Conservation (phyloP, 2,329 filamentous ascomycete species). For the Curvularia hawaiiensis region DNA sequence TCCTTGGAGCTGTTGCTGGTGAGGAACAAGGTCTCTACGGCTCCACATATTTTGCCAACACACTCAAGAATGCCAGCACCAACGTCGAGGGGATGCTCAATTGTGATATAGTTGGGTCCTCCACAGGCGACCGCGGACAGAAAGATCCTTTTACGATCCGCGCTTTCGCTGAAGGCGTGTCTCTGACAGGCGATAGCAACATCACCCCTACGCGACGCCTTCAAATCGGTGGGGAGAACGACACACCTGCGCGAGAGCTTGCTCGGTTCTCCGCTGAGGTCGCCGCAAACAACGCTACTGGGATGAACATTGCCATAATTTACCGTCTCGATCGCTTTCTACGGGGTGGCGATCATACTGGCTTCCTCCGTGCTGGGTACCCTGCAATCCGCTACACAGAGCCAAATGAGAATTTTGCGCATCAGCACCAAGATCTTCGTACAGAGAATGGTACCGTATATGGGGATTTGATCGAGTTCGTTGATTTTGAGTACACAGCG, state of each 20-base stretch:
- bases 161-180: constrained; percentile 59
- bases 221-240: constrained; percentile 56
- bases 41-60: constrained; percentile 58
- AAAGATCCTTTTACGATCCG: constrained; percentile 59
- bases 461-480: constrained; percentile 61
- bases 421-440: constrained; percentile 63
- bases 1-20: constrained; percentile 62
- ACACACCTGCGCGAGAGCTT: constrained; percentile 60
- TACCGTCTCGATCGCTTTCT: constrained; percentile 63
- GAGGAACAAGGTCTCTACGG: constrained; percentile 64
- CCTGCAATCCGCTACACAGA: constrained; percentile 63
- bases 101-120: constrained; percentile 63
- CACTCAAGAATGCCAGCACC: constrained; percentile 56
- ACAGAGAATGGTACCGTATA: constrained; percentile 58
- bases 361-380: constrained; percentile 62
- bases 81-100: constrained; percentile 64
- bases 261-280: constrained; percentile 62
- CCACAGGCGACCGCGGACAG: constrained; percentile 53
- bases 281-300: constrained; percentile 56
- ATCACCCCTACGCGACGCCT: constrained; percentile 48
- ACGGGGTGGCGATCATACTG: constrained; percentile 61
- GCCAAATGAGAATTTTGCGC: constrained; percentile 61
- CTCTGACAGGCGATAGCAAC: constrained; percentile 48
- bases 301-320: constrained; percentile 62
- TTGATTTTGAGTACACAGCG: constrained; percentile 61